Percentiles rank a stretch among this genome's conserved stretches.
These are phyloP conservation scores for Iberis amara DNA, from an alignment of 441 rosid species.

Conservation along the genomic window DNA sequence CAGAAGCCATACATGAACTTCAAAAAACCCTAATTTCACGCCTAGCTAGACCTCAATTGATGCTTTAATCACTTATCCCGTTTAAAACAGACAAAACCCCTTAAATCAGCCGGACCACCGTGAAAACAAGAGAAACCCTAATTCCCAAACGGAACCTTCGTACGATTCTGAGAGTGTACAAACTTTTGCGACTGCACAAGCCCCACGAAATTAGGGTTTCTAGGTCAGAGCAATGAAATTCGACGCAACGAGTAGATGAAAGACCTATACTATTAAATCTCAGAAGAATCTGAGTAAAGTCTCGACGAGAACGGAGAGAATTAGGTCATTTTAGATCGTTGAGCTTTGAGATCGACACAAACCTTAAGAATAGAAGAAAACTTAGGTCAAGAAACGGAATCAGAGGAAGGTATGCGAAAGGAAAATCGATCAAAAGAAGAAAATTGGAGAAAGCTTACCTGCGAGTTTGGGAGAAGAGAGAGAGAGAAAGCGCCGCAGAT, in stretches of 20 bases:
- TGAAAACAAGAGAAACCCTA: slow-evolving; percentile 41
- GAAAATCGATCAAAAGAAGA: background rate
- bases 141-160: slow-evolving; percentile 29
- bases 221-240: background rate
- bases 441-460: slow-evolving; percentile 25
- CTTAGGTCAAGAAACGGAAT: background rate
- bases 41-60: slow-evolving; percentile 14
- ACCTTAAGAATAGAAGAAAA: slow-evolving; percentile 16
- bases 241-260: slow-evolving; percentile 13
- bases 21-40: slow-evolving; percentile 49
- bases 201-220: slow-evolving; percentile 29
- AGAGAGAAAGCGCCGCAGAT: slow-evolving; percentile 30
- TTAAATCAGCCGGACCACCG: slow-evolving; percentile 16
- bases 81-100: background rate
- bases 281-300: slow-evolving; percentile 1
- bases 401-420: slow-evolving; percentile 2
- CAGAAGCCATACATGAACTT: slow-evolving; percentile 89
- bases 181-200: slow-evolving; percentile 6
- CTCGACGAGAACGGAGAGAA: slow-evolving; percentile 17
- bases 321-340: slow-evolving; percentile 23
- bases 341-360: slow-evolving; percentile 22
- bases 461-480: background rate
- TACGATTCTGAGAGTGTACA: slow-evolving; percentile 21
- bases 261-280: background rate
- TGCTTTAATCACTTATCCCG: slow-evolving; percentile 3